Base-by-base conservation (phyloP, 1,284 basidiomycete genomes). In the Mycena sp. region DNA sequence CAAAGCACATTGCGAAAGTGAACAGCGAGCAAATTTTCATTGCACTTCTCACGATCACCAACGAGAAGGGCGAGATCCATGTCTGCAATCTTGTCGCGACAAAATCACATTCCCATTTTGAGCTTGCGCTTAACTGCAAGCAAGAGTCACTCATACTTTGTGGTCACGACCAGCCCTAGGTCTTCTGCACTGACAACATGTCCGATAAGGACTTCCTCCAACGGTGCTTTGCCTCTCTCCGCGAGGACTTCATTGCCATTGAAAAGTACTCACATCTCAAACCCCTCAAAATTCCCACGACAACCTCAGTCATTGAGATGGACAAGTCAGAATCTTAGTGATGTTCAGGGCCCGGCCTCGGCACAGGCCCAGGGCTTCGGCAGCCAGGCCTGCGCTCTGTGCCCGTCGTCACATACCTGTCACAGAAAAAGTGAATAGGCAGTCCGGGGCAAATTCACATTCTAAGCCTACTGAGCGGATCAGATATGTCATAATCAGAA, bases 111-210 rank as follows among this genome's bases (percentile, higher is more conserved):
- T 48, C 67, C 0, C 70, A 76, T 37, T 74, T 70, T 62, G 69
- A 66, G 37, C 59, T 65, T 26, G 70, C 73, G 3, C 49, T 76
- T 0, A 17, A 49, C 0, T 19, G 40, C 0, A 71, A 74, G 45
- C 58, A 35, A 0, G 28, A 63, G 4, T 75, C 70, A 1, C 53
- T 74, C 3, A 30, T 67, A 0, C 43, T 63, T 0, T 74, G 74
- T 59, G 72, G 73, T 14, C 69, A 70, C 41, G 32, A 37, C 4
- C 56, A 60, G 19, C 64, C 70, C 1, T 7, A 45, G 12, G 12
- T 74, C 1, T 64, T 74, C n/a, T 74, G 66, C 41, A 75, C 71
- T 2, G 71, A 76, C 50, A 72, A 70, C 23, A 69, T 72, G 64
- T 49, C 65, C 16, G 72, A 76, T 48, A 73, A 72, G 44, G 48